Evolutionary conservation across 2,329 filamentous ascomycete species (phyloP).

Genomic region (Ophiostoma australiae): DNA sequence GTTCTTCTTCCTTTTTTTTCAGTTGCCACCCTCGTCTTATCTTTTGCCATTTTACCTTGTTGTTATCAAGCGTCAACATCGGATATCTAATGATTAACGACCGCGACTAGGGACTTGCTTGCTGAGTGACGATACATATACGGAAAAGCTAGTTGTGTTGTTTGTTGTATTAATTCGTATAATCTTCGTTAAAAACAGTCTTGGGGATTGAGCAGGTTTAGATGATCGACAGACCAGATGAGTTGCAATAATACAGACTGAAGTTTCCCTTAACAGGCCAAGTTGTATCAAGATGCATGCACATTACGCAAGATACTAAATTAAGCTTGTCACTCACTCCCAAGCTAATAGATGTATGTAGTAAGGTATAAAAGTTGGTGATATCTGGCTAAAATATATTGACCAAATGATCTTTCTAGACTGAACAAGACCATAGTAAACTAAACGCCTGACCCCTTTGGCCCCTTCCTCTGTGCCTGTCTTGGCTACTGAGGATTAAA

Average conservation of each 20-base stretch:
- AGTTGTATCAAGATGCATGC: neutral
- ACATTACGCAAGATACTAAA: neutral
- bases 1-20: neutral
- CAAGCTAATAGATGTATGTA: neutral
- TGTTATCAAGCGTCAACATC: neutral
- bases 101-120: conserved; percentile 12
- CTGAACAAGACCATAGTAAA: conserved; percentile 10
- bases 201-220: neutral
- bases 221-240: neutral
- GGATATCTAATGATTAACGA: conserved; percentile 17
- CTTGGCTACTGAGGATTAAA: conserved; percentile 13
- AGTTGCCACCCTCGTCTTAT: neutral
- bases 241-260: neutral
- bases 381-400: neutral
- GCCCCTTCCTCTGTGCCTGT: conserved; percentile 20
- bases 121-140: conserved; percentile 10
- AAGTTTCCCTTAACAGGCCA: neutral
- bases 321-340: neutral
- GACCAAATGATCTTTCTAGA: conserved; percentile 1
- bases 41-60: neutral
- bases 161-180: neutral
- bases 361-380: neutral
- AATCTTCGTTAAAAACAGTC: neutral
- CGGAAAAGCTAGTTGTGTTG: conserved; percentile 8
- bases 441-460: conserved; percentile 21